A percentile compares a stretch with the other conserved stretches of the same genome.
Evolutionary conservation across 2,329 filamentous ascomycete species (phyloP).

Genomic region (Botrytis cinerea): DNA sequence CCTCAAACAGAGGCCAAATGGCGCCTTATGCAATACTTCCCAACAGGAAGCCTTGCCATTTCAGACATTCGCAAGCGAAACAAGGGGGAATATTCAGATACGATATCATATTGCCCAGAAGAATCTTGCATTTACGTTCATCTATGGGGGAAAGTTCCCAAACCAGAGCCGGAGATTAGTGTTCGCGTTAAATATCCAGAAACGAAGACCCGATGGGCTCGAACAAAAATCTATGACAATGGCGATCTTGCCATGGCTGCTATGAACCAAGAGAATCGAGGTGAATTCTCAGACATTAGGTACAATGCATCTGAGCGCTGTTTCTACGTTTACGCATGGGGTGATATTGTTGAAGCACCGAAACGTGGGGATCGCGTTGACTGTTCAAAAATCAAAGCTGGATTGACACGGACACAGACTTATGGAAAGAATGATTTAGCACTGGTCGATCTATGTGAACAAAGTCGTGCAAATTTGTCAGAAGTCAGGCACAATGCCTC

Average conservation of each 20-base stretch:
- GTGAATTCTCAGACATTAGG: slow-evolving; percentile 10
- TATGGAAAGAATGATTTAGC: background rate
- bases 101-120: slow-evolving; percentile 15
- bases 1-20: slow-evolving; percentile 26
- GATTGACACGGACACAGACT: slow-evolving; percentile 20
- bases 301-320: slow-evolving; percentile 18
- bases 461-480: background rate
- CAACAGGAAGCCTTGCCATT: slow-evolving; percentile 29
- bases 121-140: slow-evolving; percentile 30
- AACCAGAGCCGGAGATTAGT: background rate
- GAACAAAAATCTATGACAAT: slow-evolving; percentile 13
- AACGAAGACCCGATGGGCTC: slow-evolving; percentile 24
- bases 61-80: slow-evolving; percentile 28
- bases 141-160: slow-evolving; percentile 19
- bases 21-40: slow-evolving; percentile 25
- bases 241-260: slow-evolving; percentile 14
- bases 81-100: slow-evolving; percentile 30
- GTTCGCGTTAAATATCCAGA: slow-evolving; percentile 22
- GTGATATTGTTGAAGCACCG: slow-evolving; percentile 1
- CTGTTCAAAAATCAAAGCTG: slow-evolving; percentile 20
- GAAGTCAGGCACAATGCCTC: slow-evolving; percentile 7
- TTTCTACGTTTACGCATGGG: background rate
- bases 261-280: slow-evolving; percentile 6
- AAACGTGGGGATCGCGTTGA: background rate
- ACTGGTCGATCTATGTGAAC: slow-evolving; percentile 4